Conservation (phyloP, 2,329 filamentous ascomycete genomes). For the Aureobasidium sp. region DNA sequence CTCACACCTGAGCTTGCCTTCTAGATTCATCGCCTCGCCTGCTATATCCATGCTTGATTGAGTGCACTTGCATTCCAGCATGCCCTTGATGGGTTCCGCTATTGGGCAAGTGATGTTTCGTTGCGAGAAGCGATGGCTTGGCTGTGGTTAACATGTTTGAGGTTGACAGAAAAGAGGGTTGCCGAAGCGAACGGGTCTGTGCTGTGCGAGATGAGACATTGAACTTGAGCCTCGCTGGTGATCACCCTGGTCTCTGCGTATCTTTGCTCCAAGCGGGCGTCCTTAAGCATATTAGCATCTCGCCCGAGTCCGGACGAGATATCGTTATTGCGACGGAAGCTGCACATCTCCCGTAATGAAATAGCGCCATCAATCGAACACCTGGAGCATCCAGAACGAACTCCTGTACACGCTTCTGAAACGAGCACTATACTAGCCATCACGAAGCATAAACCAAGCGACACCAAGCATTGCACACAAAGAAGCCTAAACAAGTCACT, state of each 20-base stretch:
- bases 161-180: conserved; percentile 7
- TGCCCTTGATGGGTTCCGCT: neutral
- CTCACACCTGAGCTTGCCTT: neutral
- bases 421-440: neutral
- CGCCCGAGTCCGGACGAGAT: neutral
- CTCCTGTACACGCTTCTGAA: neutral
- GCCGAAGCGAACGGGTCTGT: neutral
- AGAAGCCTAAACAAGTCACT: neutral
- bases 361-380: neutral
- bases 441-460: neutral
- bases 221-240: neutral
- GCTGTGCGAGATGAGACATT: neutral
- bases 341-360: conserved; percentile 4
- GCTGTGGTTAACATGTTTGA: conserved; percentile 7
- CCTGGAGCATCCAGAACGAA: neutral
- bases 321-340: neutral
- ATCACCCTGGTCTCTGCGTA: neutral
- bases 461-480: neutral
- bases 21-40: neutral
- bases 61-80: neutral
- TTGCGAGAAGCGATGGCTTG: conserved; percentile 10
- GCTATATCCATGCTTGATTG: neutral
- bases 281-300: neutral
- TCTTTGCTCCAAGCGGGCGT: neutral
- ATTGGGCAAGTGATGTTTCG: conserved; percentile 8